Evolutionary conservation across 1,284 basidiomycete species (phyloP).

Genomic region (Apiotrichum brassicae): DNA sequence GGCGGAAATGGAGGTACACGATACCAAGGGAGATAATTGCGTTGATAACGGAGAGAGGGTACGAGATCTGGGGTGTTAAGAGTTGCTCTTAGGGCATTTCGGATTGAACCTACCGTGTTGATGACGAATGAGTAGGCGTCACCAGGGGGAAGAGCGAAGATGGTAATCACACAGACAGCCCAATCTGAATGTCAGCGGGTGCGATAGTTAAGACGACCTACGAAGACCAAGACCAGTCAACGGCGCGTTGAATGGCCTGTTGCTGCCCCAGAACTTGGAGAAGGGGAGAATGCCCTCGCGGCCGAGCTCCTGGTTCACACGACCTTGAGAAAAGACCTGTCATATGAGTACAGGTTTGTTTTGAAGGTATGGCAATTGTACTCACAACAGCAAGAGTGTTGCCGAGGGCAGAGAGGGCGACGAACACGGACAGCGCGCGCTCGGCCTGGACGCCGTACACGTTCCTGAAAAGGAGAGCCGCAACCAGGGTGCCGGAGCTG

Average conservation of each 20-base stretch:
- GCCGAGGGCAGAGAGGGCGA: conserved; percentile 42
- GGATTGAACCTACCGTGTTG: conserved; percentile 7
- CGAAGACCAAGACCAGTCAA: conserved; percentile 13
- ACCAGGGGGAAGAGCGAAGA: conserved; percentile 54
- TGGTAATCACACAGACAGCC: conserved; percentile 54
- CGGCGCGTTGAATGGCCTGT: conserved; percentile 36
- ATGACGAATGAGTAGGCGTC: conserved; percentile 53
- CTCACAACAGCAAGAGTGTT: conserved; percentile 38
- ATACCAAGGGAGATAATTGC: conserved; percentile 13
- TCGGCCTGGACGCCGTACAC: conserved; percentile 3
- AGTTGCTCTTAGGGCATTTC: background rate
- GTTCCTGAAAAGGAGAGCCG: conserved; percentile 22
- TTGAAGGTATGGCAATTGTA: too few species aligned
- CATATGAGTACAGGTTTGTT: too few species aligned
- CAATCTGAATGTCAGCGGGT: conserved; percentile 50
- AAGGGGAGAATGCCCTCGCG: conserved; percentile 44
- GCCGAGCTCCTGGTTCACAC: conserved; percentile 44
- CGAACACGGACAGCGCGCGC: conserved; percentile 31
- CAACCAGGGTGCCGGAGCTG: conserved; percentile 35
- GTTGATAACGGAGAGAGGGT: conserved; percentile 17
- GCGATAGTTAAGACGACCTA: background rate
- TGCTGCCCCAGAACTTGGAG: conserved; percentile 34
- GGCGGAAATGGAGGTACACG: conserved; percentile 14
- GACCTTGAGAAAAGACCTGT: conserved; percentile 47
- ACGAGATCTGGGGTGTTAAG: conserved; percentile 7